These are phyloP conservation scores for Chytriomyces sp. DNA, from an alignment of 192 early-diverging fungal species.

Conservation along the genomic window DNA sequence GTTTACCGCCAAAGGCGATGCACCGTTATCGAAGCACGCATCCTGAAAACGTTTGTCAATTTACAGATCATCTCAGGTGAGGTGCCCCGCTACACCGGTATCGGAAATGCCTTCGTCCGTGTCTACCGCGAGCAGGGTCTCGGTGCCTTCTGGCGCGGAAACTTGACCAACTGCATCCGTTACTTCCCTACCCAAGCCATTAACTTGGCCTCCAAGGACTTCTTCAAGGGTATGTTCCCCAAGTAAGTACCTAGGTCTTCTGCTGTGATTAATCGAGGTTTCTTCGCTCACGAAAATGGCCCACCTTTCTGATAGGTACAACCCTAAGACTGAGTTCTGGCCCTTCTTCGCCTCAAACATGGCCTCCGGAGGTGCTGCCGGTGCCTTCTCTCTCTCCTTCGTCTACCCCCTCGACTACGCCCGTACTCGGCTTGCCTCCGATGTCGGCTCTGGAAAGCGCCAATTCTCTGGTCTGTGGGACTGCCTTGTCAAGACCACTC, in stretches of 20 bases:
- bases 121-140: slow-evolving; percentile 82
- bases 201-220: slow-evolving; percentile 97
- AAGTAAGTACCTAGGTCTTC: too few relatives aligned
- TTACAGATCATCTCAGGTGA: slow-evolving; percentile 82
- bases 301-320: too few relatives aligned
- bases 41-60: too few relatives aligned
- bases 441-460: slow-evolving; percentile 74
- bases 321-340: slow-evolving; percentile 68
- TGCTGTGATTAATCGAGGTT: too few relatives aligned
- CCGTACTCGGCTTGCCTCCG: slow-evolving; percentile 90
- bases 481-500: slow-evolving; percentile 71
- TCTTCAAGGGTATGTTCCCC: slow-evolving; percentile 91
- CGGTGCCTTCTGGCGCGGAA: slow-evolving; percentile 75
- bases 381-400: slow-evolving; percentile 83
- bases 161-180: slow-evolving; percentile 94
- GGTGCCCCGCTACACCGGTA: slow-evolving; percentile 83
- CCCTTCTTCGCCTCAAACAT: slow-evolving; percentile 90
- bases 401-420: slow-evolving; percentile 98
- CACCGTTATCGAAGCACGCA: too few relatives aligned
- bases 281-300: too few relatives aligned
- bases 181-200: slow-evolving; percentile 99
- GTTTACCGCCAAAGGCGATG: too few relatives aligned
- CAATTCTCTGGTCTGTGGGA: slow-evolving; percentile 90
- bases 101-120: slow-evolving; percentile 89
- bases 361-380: slow-evolving; percentile 92